Base-by-base conservation (phyloP, 2,329 filamentous ascomycete genomes). In the Ophiostoma montium region DNA sequence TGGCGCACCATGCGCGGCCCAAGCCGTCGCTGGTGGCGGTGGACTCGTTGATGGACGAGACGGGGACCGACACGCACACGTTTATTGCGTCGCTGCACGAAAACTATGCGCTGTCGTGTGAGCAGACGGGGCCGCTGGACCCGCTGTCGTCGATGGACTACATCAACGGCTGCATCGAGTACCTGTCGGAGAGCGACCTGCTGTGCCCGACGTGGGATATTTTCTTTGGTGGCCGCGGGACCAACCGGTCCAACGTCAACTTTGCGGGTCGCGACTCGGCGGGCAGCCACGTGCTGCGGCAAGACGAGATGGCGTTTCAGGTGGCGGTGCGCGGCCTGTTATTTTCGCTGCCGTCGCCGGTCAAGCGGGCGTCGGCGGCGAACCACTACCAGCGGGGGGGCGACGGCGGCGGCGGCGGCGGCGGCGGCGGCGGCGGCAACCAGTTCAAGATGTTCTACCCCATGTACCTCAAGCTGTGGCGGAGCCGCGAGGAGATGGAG, bases 261-360 rank as follows among this genome's bases (percentile, higher is more conserved):
- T 67, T 68, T 55, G 74, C 67, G 59, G n/a, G n/a, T n/a, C 70
- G 65, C 67, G 71, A 82, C 62, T 70, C 73, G 1, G 76, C 73
- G 1, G 76, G 75, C 18, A 78, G 80, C 48, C 90, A 95, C 53
- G 73, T 82, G 13, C 67, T 96, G 10, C 81, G 89, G 7, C 90
- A 96, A 63, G 88, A 95, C 54, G 92, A 98, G 60, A 89, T 98
- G 61, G 82, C 84, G 21, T 96, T 95, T 55, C 86, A 98, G 56
- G 81, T 90, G 16, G 88, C 88, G 5, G 86, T 94, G 0, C 79
- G 89, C 12, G 92, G 92, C 1, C 67, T 96, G 46, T 66, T 95
- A 0, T 94, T 94, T 61, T 82, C 80, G 10, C 72, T 98, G 2
- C 92, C 92, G 2, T 77, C 77, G 57, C 90, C 90, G 0, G 92